These are phyloP conservation scores for Breviolum minutum DNA, from an alignment of 73 alveolate genomes.

Conservation along the genomic window DNA sequence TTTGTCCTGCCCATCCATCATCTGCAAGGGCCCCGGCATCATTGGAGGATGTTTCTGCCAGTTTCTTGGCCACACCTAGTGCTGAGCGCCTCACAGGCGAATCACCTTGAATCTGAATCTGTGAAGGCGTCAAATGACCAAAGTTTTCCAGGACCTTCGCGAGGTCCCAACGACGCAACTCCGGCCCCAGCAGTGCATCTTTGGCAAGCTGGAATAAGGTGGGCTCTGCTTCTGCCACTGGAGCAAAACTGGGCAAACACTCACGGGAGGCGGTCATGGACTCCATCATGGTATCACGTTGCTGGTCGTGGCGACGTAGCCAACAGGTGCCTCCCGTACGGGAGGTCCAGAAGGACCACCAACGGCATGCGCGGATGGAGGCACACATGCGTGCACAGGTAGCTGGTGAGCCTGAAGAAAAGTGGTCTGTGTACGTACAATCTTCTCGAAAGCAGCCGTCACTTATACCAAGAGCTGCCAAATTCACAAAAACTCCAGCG, in stretches of 20 bases:
- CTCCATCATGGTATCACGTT: constrained; percentile 65
- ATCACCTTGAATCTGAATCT: constrained; percentile 20
- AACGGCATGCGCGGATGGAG: constrained; percentile 65
- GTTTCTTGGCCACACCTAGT: neutral
- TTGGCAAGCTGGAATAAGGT: constrained; percentile 29
- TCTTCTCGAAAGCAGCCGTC: constrained; percentile 87
- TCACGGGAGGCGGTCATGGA: constrained; percentile 35
- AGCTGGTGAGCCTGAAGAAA: constrained; percentile 79
- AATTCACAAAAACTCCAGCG: constrained; percentile 74
- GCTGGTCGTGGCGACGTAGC: constrained; percentile 76
- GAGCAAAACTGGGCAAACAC: constrained; percentile 20
- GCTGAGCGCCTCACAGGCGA: constrained; percentile 26
- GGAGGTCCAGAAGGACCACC: constrained; percentile 91
- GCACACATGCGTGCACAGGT: constrained; percentile 78
- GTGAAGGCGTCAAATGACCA: constrained; percentile 82
- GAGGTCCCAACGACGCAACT: neutral
- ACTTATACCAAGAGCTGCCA: constrained; percentile 56
- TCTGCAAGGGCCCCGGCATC: neutral
- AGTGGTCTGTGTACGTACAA: constrained; percentile 79
- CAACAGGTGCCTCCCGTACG: constrained; percentile 84
- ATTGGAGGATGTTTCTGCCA: neutral
- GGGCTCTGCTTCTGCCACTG: constrained; percentile 27
- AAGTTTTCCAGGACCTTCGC: constrained; percentile 33
- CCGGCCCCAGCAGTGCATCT: constrained; percentile 24
- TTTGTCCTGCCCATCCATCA: neutral